Evolutionary conservation across 202 grass and related monocot species (phyloP), one percentile per base, ranked within the genome.

Genomic region (Zoysia matrella): DNA sequence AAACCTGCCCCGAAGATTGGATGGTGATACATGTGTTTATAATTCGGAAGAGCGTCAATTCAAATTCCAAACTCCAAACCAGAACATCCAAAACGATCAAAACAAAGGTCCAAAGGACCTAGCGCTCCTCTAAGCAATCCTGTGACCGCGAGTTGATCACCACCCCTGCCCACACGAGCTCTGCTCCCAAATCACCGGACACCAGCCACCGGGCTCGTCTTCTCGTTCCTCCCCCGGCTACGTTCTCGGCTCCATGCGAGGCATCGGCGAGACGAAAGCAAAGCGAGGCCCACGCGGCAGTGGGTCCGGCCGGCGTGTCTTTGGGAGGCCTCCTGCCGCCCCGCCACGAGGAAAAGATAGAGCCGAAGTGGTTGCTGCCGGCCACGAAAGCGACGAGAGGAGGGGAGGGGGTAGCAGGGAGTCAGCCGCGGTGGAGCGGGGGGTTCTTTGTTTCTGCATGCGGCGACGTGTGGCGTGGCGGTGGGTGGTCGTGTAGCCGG

Each of bases 261-360:
- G 30, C 30, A 75, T 47, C 47, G 7, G 66, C 55, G 75, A 10
- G 43, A 88, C 30, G 49, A 76, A 81, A 76, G 50, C 3, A 12
- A 66, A 45, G 11, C 50, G 18, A 64, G 1, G 30, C 30, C 83
- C 50, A 79, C 67, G 47, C 3, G 8, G 3, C 22, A 4, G 52
- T 43, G 69, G 88, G 54, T 39, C 82, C 70, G 42, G 9, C 42
- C 42, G 81, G 79, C 81, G 63, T 78, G 81, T 42, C 82, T 77
- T 79, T 80, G 76, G 86, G 76, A 54, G 46, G 51, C 67, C 62
- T 57, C 73, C 73, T 64, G 81, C 72, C 57, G 73, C 55, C 60
- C 30, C 30, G 30, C 30, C 30, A 54, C 11, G 66, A 84, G 78
- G 49, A 63, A 55, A 77, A 80, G 40, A 76, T 5, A 82, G 60